Base-by-base conservation (phyloP, 305 asterid species). In the Fraxinus floribunda region DNA sequence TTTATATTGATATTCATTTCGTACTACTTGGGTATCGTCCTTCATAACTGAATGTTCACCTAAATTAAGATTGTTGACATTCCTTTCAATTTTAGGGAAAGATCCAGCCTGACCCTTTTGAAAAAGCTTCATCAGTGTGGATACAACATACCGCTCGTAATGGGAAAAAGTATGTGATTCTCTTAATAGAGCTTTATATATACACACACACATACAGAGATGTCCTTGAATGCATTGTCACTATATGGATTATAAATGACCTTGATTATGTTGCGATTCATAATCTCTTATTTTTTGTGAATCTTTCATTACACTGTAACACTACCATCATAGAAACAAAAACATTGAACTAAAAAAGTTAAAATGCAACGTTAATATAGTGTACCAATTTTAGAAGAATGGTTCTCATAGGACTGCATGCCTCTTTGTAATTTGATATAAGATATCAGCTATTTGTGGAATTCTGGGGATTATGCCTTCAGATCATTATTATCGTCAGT, bases 161-260 rank as follows among this genome's bases (percentile, higher is more conserved):
- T 60, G 98, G 98, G 75, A 95, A 95, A 82, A 93, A 30, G 97
- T 94, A 88, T 66, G 90, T 79, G 78, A 78, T 77, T 85, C 75
- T 75, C 36, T 83, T 81, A 72, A 70, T 13, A 73, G 26, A 62
- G 34, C 79, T 80, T 68, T 71, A 46, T 68, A 35, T 68, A 44
- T 52, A 18, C 26, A 55, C 18, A 55, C 18, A 26, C 72, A 62
- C 11, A 6, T n/a, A 39, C 60, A 76, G 68, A 5, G 46, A 22
- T 78, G 36, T 55, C 66, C 38, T 16, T 55, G 36, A 11, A 36
- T 34, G 78, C 39, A 66, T 64, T 78, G 32, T 20, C 66, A n/a
- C 44, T 57, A 1, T 36, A 66, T 83, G 26, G 34, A 15, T 79
- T 62, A 30, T 84, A 66, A 26, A 24, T 75, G 73, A 83, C 18